These are phyloP conservation scores for Pistacia atlantica DNA, from an alignment of 345 rosid species.

Conservation along the genomic window DNA sequence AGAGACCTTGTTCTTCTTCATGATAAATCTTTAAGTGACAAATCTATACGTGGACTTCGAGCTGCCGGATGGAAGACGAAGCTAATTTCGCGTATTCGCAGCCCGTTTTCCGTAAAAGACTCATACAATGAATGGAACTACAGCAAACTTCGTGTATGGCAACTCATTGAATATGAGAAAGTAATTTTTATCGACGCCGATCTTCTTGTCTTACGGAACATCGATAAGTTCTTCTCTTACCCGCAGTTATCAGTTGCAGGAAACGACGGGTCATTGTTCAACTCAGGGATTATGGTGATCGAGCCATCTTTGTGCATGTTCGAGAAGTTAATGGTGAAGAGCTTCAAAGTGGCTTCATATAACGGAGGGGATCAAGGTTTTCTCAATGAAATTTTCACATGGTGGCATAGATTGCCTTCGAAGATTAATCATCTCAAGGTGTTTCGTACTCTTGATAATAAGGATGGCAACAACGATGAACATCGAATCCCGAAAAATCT, in stretches of 20 bases:
- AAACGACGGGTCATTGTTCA: conserved; percentile 50
- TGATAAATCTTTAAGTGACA: conserved; percentile 45
- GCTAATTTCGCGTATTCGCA: conserved; percentile 53
- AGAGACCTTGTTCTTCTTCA: conserved; percentile 71
- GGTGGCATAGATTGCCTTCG: conserved; percentile 84
- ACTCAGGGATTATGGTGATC: conserved; percentile 82
- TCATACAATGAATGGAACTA: conserved; percentile 93
- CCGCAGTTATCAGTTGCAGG: conserved; percentile 69
- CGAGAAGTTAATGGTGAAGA: conserved; percentile 50
- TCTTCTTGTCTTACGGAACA: conserved; percentile 50
- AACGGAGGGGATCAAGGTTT: conserved; percentile 96
- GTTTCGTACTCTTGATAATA: conserved; percentile 7
- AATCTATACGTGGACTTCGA: conserved; percentile 48
- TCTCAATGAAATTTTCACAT: conserved; percentile 69
- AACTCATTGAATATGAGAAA: conserved; percentile 56
- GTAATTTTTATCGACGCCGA: conserved; percentile 79
- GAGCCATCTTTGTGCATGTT: conserved; percentile 85
- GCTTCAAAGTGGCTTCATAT: conserved; percentile 45
- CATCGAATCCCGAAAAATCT: conserved; percentile 18
- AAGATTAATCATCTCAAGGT: conserved; percentile 55
- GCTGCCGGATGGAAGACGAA: conserved; percentile 41
- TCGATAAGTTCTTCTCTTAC: conserved; percentile 55
- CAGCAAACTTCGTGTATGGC: conserved; percentile 86
- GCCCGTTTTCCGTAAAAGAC: conserved; percentile 50
- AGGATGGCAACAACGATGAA: neutral